These are phyloP conservation scores for Ophiostoma ulmi DNA, from an alignment of 2,329 filamentous ascomycete genomes.

Conservation along the genomic window DNA sequence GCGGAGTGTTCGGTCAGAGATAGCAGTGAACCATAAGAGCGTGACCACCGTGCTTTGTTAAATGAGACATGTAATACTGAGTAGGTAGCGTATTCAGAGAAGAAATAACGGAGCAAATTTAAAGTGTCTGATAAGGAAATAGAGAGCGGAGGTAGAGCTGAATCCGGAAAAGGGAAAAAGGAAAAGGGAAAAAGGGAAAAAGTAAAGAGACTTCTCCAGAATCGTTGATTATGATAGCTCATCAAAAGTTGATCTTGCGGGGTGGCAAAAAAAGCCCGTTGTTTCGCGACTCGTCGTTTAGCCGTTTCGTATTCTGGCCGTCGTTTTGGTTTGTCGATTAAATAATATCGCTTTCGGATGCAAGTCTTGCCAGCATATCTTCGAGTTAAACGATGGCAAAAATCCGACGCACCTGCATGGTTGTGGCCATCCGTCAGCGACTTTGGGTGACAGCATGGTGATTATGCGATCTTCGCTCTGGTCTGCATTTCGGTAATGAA, in stretches of 20 bases:
- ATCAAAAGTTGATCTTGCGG: neutral
- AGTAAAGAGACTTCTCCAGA: neutral
- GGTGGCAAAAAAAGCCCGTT: neutral
- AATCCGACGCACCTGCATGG: too few relatives aligned
- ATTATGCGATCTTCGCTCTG: too few relatives aligned
- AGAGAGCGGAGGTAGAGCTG: neutral
- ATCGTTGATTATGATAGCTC: neutral
- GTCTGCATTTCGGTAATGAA: too few relatives aligned
- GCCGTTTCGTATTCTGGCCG: neutral
- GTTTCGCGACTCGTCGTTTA: neutral
- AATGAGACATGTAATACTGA: constrained; percentile 8
- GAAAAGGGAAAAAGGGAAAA: neutral
- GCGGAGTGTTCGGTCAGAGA: constrained; percentile 1
- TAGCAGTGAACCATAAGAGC: neutral
- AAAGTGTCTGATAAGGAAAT: neutral
- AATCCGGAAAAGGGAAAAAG: too few relatives aligned
- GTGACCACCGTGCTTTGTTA: neutral
- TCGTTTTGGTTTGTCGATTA: neutral
- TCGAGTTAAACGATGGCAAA: too few relatives aligned
- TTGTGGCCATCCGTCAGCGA: too few relatives aligned
- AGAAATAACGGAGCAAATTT: neutral
- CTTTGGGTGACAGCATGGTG: too few relatives aligned
- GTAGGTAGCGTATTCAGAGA: neutral
- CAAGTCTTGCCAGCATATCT: neutral
- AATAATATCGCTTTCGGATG: neutral